Evolutionary conservation across 768 basidiomycete species (phyloP), one percentile per base, ranked within the genome.

Genomic region (Harrya chromipes): DNA sequence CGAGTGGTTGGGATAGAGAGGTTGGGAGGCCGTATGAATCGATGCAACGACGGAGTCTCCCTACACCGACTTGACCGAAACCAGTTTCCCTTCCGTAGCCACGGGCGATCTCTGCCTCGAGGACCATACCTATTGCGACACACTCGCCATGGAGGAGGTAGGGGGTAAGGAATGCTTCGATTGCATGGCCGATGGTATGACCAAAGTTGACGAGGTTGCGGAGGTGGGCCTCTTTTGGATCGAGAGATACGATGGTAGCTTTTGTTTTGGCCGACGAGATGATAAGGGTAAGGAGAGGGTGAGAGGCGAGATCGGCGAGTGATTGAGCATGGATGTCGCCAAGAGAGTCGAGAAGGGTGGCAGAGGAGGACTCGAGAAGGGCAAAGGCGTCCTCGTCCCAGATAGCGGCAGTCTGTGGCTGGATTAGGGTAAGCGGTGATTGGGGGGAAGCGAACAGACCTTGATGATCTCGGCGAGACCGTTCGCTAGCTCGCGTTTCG

Each of bases 131-230:
- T 23, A 98, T 80, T 49, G 87, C 83, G 61, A 99, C 85, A 59
- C 95, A 97, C 69, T 99, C 97, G 37, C 97, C 97, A 59, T 99
- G 97, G 11, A 99, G 82, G 54, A 97, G 87, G 14, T 85, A 79
- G 17, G 95, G 95, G 0, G 95, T 95, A 48, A 98, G 74, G 34
- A 98, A 83, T 8, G 94, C 97, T 71, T 99, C 97, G 61, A 98
- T 94, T 14, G 95, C 97, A 72, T 99, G 97, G 0, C 97, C 97
- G 61, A 99, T 94, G 37, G 89, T 93, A 70, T 99, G 97, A 1
- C 97, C 97, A 63, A 98, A 98, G 71, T 99, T 99, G 75, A 99
- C 95, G 46, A 99, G 84, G 74, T 97, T 97, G 55, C 97, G 90
- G 36, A 99, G 79, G 19, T 97, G 91, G 0, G 94, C 94, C 72